These are phyloP conservation scores for Schwanniomyces occidentalis DNA, from an alignment of 805 yeast species.

Conservation along the genomic window DNA sequence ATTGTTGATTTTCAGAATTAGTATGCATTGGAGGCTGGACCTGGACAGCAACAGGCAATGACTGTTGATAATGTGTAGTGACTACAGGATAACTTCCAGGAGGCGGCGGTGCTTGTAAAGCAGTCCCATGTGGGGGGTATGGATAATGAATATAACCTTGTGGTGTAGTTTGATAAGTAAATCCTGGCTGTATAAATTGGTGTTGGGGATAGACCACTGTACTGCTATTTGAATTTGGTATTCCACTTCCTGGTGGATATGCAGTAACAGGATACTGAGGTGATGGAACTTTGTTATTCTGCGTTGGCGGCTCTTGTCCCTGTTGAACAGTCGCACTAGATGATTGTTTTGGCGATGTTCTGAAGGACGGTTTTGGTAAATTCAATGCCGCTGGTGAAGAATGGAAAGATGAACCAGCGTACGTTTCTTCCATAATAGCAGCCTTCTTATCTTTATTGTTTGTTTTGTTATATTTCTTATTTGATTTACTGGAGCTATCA, in stretches of 20 bases:
- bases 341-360: constrained; percentile 23
- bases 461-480: constrained; percentile 13
- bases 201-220: constrained; percentile 4
- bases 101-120: constrained; percentile 12
- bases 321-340: constrained; percentile 4
- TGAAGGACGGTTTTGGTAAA: constrained; percentile 56
- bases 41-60: constrained; percentile 9
- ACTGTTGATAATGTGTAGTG: constrained; percentile 7
- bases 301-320: constrained; percentile 4
- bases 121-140: constrained; percentile 18
- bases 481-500: constrained; percentile 8
- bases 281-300: constrained; percentile 4
- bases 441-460: constrained; percentile 14
- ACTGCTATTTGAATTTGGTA: constrained; percentile 10
- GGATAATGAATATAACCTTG: constrained; percentile 35
- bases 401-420: constrained; percentile 60
- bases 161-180: constrained; percentile 29
- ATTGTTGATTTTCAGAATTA: constrained; percentile 6
- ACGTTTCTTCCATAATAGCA: constrained; percentile 30
- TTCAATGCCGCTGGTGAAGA: constrained; percentile 57
- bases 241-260: constrained; percentile 24
- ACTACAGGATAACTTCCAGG: constrained; percentile 10
- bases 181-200: constrained; percentile 29
- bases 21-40: constrained; percentile 4
- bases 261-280: constrained; percentile 34